Base-by-base conservation (phyloP, 1,284 basidiomycete species). In the Irpex lacteus region DNA sequence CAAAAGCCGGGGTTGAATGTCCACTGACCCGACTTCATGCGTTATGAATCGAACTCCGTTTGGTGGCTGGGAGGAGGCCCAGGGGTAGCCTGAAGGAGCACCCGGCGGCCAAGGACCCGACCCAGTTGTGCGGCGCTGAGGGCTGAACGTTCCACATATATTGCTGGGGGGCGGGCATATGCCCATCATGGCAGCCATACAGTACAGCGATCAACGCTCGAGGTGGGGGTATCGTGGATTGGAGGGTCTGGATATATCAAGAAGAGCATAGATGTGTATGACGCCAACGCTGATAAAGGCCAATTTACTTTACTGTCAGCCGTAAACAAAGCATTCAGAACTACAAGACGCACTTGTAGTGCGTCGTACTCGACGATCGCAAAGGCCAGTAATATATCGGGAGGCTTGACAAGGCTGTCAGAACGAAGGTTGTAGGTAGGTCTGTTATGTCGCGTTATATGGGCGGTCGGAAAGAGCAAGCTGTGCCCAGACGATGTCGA, bases 11-110 rank as follows among this genome's bases (percentile, higher is more conserved):
- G n/a, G 54, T 75, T 75, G 52, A 70, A 60, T 49, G 70, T 69
- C 74, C 74, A 75, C 37, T 69, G 72, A 26, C 74, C 74, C 26
- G 66, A 65, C 44, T 60, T 61, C 73, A 74, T 21, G 65, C 65
- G 59, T 68, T 67, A 1, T 71, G 68, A n/a, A 61, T 75, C 72
- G 49, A n/a, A 74, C 68, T n/a, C 72, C 72, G 15, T 68, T 61
- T 21, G 72, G 72, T 15, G n/a, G 66, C 65, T 9, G n/a, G 74
- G 74, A 3, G 74, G 74, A 1, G 73, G 72, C n/a, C 69, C 70
- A 60, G n/a, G 70, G 65, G 57, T 70, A 70, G 64, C 67, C 61
- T 32, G 66, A 44, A 47, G 70, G 70, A 1, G 70, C 70, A 32
- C 64, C 53, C 0, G 70, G 69, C 3, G 71, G 70, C 71, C 70